Evolutionary conservation across 2,329 filamentous ascomycete genomes (phyloP), one percentile per base, ranked within the genome.

Genomic region (Huntiella bhutanensis): DNA sequence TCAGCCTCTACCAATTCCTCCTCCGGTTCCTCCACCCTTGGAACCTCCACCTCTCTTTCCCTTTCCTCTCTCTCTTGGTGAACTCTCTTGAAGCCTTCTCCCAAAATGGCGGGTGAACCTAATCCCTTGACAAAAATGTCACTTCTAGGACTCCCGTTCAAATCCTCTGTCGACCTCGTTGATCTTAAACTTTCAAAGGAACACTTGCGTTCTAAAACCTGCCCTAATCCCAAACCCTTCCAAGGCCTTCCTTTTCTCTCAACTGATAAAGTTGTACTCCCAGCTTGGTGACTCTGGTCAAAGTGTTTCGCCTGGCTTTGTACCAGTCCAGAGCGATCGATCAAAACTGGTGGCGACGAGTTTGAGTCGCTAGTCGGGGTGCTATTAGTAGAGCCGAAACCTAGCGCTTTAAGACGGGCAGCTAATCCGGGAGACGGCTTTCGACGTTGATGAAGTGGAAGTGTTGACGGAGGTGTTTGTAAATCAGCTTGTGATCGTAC

Each of bases 231-330:
- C 44, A 65, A 61, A 46, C 40, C 42, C 64, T 74, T 82, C 80
- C 80, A 85, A 54, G 79, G 72, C 56, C 76, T 75, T 57, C 80
- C 80, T 55, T 77, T 71, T 57, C 77, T 70, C 59, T 77, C 68
- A 55, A 82, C 65, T 53, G 39, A 36, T n/a, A 44, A 33, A 64
- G 65, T 52, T 65, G 65, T 52, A 58, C 57, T 52, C 56, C 67
- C 66, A 50, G 73, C 70, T 53, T 71, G 70, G 57, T 82, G 77
- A 50, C 74, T 72, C 53, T 73, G 66, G 63, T 86, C 80, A 55
- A 85, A 70, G 55, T 76, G 69, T 53, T 75, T 71, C 49, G 85
- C 68, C 55, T 83, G 78, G 53, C 77, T 68, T 60, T 83, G 76
- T 54, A 80, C 69, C 46, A 85, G 74, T 50, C 80, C 75, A 53